A percentile compares a stretch with the other conserved stretches of the same genome.
Conservation (phyloP, 345 rosid genomes). For the Gossypium arboreum region DNA sequence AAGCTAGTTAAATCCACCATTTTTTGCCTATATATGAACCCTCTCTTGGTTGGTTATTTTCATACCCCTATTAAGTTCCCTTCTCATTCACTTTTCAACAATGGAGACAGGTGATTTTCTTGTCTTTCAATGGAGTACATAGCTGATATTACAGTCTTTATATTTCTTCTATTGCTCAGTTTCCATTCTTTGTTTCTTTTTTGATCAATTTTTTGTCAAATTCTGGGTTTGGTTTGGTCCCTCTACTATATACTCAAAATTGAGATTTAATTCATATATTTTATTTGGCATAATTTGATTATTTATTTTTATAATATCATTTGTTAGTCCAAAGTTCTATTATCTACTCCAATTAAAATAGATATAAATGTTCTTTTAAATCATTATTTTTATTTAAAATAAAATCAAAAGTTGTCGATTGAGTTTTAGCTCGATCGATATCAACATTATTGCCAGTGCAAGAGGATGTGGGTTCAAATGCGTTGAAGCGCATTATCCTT, state of each 20-base stretch:
- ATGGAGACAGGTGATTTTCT: neutral
- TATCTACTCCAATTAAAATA: too few relatives aligned
- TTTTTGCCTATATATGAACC: neutral
- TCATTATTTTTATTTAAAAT: too few relatives aligned
- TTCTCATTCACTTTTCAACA: neutral
- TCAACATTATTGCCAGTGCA: too few relatives aligned
- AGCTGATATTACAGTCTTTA: neutral
- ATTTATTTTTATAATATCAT: too few relatives aligned
- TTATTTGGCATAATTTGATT: too few relatives aligned
- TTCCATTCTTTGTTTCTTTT: neutral
- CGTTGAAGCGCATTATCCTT: too few relatives aligned
- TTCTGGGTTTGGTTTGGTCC: neutral
- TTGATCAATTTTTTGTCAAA: neutral
- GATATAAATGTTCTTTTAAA: too few relatives aligned
- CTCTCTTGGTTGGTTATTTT: neutral
- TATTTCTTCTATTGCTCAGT: neutral
- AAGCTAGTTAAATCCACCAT: neutral
- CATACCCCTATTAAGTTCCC: neutral
- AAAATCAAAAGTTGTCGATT: too few relatives aligned
- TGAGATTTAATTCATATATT: too few relatives aligned
- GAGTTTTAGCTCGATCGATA: too few relatives aligned
- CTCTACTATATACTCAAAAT: neutral
- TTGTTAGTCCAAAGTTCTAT: too few relatives aligned
- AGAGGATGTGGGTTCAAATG: too few relatives aligned
- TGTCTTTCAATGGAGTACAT: neutral